A percentile compares a stretch with the other conserved stretches of the same genome.
Evolutionary conservation across 2,329 filamentous ascomycete species (phyloP).

Genomic region (Aspergillus spinulosporus): DNA sequence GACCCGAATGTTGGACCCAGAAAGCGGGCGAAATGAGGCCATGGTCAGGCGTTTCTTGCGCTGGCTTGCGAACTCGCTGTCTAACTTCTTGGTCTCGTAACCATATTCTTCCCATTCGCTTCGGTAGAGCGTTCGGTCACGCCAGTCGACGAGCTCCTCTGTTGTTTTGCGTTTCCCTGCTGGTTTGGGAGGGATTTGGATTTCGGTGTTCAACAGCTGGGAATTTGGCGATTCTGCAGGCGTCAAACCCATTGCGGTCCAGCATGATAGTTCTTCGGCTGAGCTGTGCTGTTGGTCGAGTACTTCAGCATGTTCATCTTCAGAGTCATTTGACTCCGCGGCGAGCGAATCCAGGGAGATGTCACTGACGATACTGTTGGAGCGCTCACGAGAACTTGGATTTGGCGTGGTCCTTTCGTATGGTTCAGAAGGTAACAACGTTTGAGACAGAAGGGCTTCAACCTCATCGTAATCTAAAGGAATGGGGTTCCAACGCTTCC

Average conservation of each 20-base stretch:
- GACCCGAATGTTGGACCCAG: not conserved
- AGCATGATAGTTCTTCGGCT: constrained; percentile 49
- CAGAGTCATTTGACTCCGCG: constrained; percentile 27
- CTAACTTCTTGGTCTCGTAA: constrained; percentile 27
- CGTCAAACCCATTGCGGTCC: constrained; percentile 41
- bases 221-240: constrained; percentile 23
- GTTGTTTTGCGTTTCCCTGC: constrained; percentile 33
- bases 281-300: constrained; percentile 49
- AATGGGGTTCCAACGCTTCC: constrained; percentile 32
- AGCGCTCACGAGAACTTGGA: not conserved
- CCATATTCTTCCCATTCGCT: constrained; percentile 54
- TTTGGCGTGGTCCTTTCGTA: constrained; percentile 14
- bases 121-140: constrained; percentile 46
- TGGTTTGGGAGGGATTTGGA: constrained; percentile 22
- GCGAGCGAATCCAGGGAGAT: constrained; percentile 5
- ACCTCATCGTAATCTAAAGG: constrained; percentile 44
- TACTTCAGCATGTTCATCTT: constrained; percentile 49
- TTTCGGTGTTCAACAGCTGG: constrained; percentile 23
- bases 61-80: constrained; percentile 31
- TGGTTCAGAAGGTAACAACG: constrained; percentile 10
- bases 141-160: constrained; percentile 50
- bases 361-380: not conserved
- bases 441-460: constrained; percentile 40
- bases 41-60: constrained; percentile 31
- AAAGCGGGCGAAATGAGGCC: not conserved